phyloP scores from a whole-genome alignment of 148 eudicot genomes.

The Polygonum maritimum region DNA sequence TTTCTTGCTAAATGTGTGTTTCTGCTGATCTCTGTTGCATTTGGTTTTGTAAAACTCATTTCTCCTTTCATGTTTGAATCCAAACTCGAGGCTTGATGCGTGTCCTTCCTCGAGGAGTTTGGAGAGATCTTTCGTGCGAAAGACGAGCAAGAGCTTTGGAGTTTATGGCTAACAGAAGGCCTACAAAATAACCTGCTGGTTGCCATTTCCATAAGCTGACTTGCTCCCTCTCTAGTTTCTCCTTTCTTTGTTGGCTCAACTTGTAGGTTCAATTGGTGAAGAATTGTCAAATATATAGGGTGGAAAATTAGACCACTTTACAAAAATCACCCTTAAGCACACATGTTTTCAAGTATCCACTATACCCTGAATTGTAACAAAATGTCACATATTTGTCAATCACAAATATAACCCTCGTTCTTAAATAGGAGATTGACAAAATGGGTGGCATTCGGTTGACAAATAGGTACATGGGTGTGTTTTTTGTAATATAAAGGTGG shows the following conservation, averaged over 20 bases:
- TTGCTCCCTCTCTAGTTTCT: background rate
- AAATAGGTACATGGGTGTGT: background rate
- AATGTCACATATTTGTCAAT: background rate
- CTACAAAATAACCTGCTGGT: background rate
- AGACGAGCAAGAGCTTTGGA: slow-evolving; percentile 1
- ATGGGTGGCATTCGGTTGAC: background rate
- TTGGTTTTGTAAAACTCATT: background rate
- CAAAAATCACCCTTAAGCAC: background rate
- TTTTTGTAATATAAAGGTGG: background rate
- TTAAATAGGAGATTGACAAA: too few species aligned
- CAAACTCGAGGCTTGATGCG: background rate
- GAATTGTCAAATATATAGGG: background rate
- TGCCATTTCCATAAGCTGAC: slow-evolving; percentile 2
- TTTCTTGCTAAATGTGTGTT: background rate
- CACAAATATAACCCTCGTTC: too few species aligned
- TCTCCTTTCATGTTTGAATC: background rate
- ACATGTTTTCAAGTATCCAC: background rate
- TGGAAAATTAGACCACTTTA: background rate
- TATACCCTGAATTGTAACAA: background rate
- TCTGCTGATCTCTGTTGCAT: background rate
- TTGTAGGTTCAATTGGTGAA: background rate
- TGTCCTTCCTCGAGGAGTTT: background rate
- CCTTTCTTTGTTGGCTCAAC: background rate
- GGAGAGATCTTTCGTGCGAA: background rate
- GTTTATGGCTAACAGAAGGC: background rate